Conservation (phyloP, 495 filamentous ascomycete genomes). For the Penicillium taxi region DNA sequence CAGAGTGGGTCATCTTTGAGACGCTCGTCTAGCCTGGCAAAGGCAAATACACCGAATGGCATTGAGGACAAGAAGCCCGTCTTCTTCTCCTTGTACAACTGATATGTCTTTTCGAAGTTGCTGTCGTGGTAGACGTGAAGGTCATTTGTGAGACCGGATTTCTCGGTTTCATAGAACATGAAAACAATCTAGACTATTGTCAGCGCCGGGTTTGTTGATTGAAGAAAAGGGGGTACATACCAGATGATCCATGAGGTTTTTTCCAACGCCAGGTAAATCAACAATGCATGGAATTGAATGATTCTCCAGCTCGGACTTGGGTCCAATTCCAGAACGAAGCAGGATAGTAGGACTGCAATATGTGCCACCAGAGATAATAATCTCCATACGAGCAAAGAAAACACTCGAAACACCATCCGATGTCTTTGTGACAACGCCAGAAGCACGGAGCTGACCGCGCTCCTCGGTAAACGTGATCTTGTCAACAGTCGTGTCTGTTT, state of each 20-base stretch:
- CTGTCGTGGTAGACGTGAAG: slow-evolving; percentile 31
- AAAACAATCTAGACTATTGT: slow-evolving; percentile 24
- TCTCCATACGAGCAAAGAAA: slow-evolving; percentile 34
- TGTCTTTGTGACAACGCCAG: slow-evolving; percentile 17
- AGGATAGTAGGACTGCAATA: slow-evolving; percentile 53
- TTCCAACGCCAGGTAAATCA: slow-evolving; percentile 47
- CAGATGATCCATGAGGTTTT: slow-evolving; percentile 49
- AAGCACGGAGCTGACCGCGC: slow-evolving; percentile 15
- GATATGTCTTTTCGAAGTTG: slow-evolving; percentile 32
- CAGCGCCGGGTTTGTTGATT: too few relatives aligned
- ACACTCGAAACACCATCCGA: slow-evolving; percentile 23
- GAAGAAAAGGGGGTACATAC: slow-evolving; percentile 8
- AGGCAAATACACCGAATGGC: slow-evolving; percentile 49
- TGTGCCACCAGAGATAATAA: slow-evolving; percentile 46
- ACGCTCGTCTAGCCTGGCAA: slow-evolving; percentile 43
- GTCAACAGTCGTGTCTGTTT: slow-evolving; percentile 32
- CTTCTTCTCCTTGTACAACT: slow-evolving; percentile 42
- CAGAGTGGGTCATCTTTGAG: slow-evolving; percentile 37
- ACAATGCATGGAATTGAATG: slow-evolving; percentile 40
- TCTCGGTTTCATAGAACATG: slow-evolving; percentile 43
- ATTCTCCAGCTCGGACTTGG: slow-evolving; percentile 38
- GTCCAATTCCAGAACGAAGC: slow-evolving; percentile 48
- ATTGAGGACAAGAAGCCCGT: slow-evolving; percentile 43
- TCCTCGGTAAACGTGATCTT: slow-evolving; percentile 20
- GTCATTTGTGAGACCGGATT: slow-evolving; percentile 37